Evolutionary conservation across 495 filamentous ascomycete genomes (phyloP), one percentile per base, ranked within the genome.

Genomic region (Daldinia loculata): DNA sequence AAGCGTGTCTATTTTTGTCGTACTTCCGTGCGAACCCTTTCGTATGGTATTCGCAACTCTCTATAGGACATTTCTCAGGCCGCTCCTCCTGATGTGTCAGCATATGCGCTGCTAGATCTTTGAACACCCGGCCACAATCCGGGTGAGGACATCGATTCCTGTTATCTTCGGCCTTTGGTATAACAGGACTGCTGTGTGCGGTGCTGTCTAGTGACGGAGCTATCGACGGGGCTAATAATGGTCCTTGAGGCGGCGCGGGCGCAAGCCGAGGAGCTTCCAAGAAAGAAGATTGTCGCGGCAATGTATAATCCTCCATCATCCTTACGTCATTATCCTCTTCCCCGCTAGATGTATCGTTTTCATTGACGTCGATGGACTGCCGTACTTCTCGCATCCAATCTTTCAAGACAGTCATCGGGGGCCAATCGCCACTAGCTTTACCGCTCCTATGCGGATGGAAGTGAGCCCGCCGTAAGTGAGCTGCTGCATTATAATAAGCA

Each of bases 1-100:
- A 78, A 0, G 95, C 97, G 77, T 99, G 95, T 30, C 95, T 86
- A 78, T 98, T 98, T 84, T 98, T 98, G 82, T 99, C 95, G 76
- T 99, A 99, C 78, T 98, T 99, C 57, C 95, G 85, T 12, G 95
- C 95, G 77, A 99, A 99, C 22, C 95, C 95, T 80, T 98, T 98
- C 68, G 88, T 85, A 81, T 97, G 93, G 79, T 97, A 99, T 69
- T 97, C 93, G 85, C 95, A 99, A 8, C 88, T 97, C 56, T 89
- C 82, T 71, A 98, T 98, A 22, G 95, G 95, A 80, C 95, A 99
- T 79, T 99, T 99, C 74, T 98, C 95, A 0, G 95, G 95, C 15
- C 95, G 86, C 78, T 98, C 94, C 63, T 89, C 89, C 78, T 95
- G 93, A 80, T 99, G 95, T 3, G 95, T 99, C 66, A 98, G 85